Evolutionary conservation across 345 rosid genomes (phyloP).

Genomic region (Murraya paniculata): DNA sequence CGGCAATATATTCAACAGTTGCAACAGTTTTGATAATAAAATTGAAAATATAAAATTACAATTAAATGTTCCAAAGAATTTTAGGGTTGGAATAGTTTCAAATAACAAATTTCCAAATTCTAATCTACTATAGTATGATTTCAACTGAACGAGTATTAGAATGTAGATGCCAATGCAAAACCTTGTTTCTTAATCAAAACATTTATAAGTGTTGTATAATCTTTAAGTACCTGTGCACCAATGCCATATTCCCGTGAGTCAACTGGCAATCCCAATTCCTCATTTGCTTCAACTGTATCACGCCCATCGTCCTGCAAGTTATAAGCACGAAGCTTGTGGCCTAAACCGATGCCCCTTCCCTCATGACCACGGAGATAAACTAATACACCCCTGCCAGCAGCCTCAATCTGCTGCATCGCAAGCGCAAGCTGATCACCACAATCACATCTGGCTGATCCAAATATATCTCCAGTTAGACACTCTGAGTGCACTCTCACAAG

Average conservation of each 20-base stretch:
- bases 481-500: slow-evolving; percentile 94
- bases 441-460: slow-evolving; percentile 77
- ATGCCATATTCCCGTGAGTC: slow-evolving; percentile 87
- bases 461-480: slow-evolving; percentile 92
- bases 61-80: background rate
- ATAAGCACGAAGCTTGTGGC: slow-evolving; percentile 79
- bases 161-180: background rate
- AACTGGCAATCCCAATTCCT: slow-evolving; percentile 65
- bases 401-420: slow-evolving; percentile 86
- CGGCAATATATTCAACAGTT: slow-evolving; percentile 26
- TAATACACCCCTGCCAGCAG: slow-evolving; percentile 69
- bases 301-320: slow-evolving; percentile 60
- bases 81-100: background rate
- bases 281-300: slow-evolving; percentile 68
- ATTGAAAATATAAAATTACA: background rate
- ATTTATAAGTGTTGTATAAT: background rate
- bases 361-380: slow-evolving; percentile 94
- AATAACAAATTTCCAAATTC: background rate
- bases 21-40: background rate
- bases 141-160: background rate
- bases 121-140: background rate
- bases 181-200: background rate
- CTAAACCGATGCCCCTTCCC: slow-evolving; percentile 85
- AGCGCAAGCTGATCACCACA: slow-evolving; percentile 75
- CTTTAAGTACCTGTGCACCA: slow-evolving; percentile 70